These are phyloP conservation scores for Alternaria solani DNA, from an alignment of 2,329 filamentous ascomycete genomes.

Conservation along the genomic window DNA sequence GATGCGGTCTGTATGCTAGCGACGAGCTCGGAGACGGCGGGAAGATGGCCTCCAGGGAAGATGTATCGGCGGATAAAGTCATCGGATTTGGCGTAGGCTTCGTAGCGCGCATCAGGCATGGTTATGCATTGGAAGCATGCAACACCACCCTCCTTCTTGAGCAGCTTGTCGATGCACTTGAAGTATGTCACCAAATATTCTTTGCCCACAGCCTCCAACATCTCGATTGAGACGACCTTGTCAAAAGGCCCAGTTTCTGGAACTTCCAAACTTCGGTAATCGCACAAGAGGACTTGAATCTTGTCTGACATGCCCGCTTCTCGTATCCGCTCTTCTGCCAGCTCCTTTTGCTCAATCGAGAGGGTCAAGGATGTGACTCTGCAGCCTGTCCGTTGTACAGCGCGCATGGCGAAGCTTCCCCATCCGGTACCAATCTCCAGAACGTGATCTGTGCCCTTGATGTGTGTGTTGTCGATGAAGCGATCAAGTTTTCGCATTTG, in stretches of 20 bases:
- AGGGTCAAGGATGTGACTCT: slow-evolving; percentile 73
- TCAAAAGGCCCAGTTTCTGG: slow-evolving; percentile 65
- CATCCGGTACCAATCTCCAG: slow-evolving; percentile 79
- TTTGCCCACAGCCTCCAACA: slow-evolving; percentile 76
- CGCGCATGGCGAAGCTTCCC: slow-evolving; percentile 77
- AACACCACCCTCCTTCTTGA: slow-evolving; percentile 72
- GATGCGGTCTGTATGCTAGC: slow-evolving; percentile 69
- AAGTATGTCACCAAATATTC: slow-evolving; percentile 75
- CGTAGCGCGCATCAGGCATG: slow-evolving; percentile 73
- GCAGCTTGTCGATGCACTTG: slow-evolving; percentile 65
- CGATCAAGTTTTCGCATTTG: slow-evolving; percentile 72
- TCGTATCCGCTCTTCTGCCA: slow-evolving; percentile 71
- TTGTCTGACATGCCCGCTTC: slow-evolving; percentile 66
- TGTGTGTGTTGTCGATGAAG: slow-evolving; percentile 70
- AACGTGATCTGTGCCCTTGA: slow-evolving; percentile 72
- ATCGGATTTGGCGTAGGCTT: slow-evolving; percentile 70
- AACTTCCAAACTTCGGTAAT: slow-evolving; percentile 70
- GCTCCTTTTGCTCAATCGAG: slow-evolving; percentile 71
- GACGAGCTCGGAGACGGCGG: slow-evolving; percentile 72
- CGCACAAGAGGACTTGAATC: slow-evolving; percentile 72
- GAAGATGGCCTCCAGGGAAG: slow-evolving; percentile 77
- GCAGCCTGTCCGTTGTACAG: slow-evolving; percentile 71
- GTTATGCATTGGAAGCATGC: slow-evolving; percentile 80
- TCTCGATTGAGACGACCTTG: slow-evolving; percentile 78
- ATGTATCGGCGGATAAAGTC: slow-evolving; percentile 82